These are phyloP conservation scores for Oleoguttula mirabilis DNA, from an alignment of 495 filamentous ascomycete species.

Conservation along the genomic window DNA sequence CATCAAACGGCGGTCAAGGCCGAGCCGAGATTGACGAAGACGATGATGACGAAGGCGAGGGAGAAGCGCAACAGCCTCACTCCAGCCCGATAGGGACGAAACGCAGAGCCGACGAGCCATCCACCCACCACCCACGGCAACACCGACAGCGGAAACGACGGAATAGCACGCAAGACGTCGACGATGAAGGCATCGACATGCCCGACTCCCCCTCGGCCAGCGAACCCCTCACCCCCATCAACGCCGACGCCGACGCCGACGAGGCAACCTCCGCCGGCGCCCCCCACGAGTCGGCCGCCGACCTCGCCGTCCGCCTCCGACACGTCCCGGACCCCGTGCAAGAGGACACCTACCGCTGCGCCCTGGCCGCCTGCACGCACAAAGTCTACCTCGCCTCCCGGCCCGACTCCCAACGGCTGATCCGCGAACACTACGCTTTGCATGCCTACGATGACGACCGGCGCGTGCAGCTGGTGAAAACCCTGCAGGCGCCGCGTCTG, in stretches of 20 bases:
- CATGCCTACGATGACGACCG: conserved; percentile 55
- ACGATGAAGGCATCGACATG: conserved; percentile 22
- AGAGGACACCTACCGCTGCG: conserved; percentile 57
- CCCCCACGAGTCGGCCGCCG: conserved; percentile 1
- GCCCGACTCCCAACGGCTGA: conserved; percentile 43
- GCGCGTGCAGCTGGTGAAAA: conserved; percentile 45
- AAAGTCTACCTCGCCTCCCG: conserved; percentile 48
- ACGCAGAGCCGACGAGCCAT: no score
- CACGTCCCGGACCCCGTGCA: conserved; percentile 34
- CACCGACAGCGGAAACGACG: conserved; percentile 2
- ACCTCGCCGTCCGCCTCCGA: conserved; percentile 31
- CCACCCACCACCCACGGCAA: conserved; percentile 10
- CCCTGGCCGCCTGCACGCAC: conserved; percentile 53
- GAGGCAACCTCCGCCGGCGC: conserved; percentile 3
- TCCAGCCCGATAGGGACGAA: no score
- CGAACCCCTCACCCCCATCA: neutral
- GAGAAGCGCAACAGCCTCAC: no score
- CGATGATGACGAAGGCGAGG: conserved; percentile 31
- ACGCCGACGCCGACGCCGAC: neutral
- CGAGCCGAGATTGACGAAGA: conserved; percentile 23
- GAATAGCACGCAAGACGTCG: conserved; percentile 2
- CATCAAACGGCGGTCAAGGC: conserved; percentile 3
- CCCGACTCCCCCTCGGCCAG: conserved; percentile 13
- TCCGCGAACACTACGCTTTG: conserved; percentile 50
- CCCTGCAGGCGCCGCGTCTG: conserved; percentile 39